Evolutionary conservation across 75 land plant genomes (phyloP), one percentile per base, ranked within the genome.

Genomic region (Isoetes taiwanensis): DNA sequence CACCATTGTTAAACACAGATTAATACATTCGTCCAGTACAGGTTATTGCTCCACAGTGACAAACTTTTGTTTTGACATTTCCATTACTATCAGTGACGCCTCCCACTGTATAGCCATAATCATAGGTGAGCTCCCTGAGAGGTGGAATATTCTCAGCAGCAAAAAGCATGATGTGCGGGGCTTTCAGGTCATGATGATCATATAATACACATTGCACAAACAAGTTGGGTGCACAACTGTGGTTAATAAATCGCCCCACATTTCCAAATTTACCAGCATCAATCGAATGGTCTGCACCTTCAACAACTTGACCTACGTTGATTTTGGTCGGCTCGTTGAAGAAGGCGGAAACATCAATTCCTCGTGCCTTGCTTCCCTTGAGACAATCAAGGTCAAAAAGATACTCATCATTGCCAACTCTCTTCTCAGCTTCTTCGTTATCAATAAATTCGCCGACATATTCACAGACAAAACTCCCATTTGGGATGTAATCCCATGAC

Each of bases 131-230:
- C 55, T 80, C 84, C 43, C 70, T 72, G 57, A 80, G 41, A 1
- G 80, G 77, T 39, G 76, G 77, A 35, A 78, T 80, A 23, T 74
- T 52, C 17, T 64, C 52, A 29, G 38, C 61, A 10, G 67, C 67
- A 53, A 74, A 74, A 16, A 80, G 40, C 80, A 80, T 78, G 6
- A 80, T 64, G 41, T 80, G 84, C 10, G 84, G 77, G 14, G 66
- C 43, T 39, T 62, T 70, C 57, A 27, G 66, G 54, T 80, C 81
- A 34, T 77, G 71, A 35, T 72, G 74, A 38, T 78, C 84, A 57
- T 59, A 77, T n/a, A 80, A 64, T n/a, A 80, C 84, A 60, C 72
- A 65, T 38, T 80, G 77, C 10, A 79, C 78, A 54, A 68, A 80
- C 1, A 80, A 56, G 50, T 78, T 74, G 27, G 84, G 84, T 1